Evolutionary conservation across 2,329 filamentous ascomycete species (phyloP).

Genomic region (Colletotrichum incanum): DNA sequence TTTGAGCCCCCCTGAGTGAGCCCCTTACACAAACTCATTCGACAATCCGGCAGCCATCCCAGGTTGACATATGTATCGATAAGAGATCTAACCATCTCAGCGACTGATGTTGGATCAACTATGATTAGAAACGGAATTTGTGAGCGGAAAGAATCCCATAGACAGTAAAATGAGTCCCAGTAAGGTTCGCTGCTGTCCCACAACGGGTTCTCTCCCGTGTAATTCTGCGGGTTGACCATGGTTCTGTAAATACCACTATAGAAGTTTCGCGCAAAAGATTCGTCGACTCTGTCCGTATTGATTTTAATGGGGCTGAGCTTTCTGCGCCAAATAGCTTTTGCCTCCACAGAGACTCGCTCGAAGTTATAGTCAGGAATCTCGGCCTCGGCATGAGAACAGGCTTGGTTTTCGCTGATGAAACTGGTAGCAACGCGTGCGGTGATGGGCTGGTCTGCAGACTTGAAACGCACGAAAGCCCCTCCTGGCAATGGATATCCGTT

Average conservation of each 20-base stretch:
- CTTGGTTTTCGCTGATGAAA: constrained; percentile 76
- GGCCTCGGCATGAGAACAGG: constrained; percentile 77
- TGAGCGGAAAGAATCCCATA: constrained; percentile 81
- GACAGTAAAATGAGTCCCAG: constrained; percentile 83
- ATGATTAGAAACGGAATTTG: constrained; percentile 80
- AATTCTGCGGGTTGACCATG: constrained; percentile 82
- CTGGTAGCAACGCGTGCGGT: constrained; percentile 78
- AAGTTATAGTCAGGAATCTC: constrained; percentile 82
- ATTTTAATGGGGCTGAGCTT: constrained; percentile 74
- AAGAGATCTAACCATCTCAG: constrained; percentile 78
- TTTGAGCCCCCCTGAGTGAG: constrained; percentile 84
- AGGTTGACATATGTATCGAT: constrained; percentile 80
- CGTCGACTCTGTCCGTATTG: constrained; percentile 66
- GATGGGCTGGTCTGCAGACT: constrained; percentile 64
- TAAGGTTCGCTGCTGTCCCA: constrained; percentile 79
- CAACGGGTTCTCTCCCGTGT: constrained; percentile 80
- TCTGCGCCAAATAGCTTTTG: constrained; percentile 71
- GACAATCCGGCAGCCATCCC: constrained; percentile 82
- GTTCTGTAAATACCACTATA: constrained; percentile 82
- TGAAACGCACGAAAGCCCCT: constrained; percentile 76
- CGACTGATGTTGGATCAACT: constrained; percentile 75
- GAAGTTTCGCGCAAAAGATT: constrained; percentile 73
- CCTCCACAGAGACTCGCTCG: constrained; percentile 64
- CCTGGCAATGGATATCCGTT: constrained; percentile 71
- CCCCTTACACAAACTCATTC: constrained; percentile 83